Percentiles rank a stretch among this genome's conserved stretches.
Evolutionary conservation across 805 yeast species (phyloP).

Genomic region (Ogataea wickerhamii): DNA sequence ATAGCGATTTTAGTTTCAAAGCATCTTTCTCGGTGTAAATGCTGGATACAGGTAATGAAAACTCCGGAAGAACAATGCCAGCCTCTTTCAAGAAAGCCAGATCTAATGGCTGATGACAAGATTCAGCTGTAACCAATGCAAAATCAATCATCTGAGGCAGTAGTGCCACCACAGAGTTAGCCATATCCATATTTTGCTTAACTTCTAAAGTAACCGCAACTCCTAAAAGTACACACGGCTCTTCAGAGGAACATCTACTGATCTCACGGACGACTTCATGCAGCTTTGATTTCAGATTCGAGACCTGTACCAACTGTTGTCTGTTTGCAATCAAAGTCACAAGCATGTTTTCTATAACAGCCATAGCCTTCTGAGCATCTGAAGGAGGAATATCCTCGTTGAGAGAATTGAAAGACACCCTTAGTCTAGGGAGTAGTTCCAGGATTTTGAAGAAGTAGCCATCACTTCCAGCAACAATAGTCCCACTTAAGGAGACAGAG

Average conservation of each 20-base stretch:
- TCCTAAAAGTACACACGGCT: conserved; percentile 1
- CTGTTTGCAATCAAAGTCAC: conserved; percentile 54
- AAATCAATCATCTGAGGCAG: conserved; percentile 38
- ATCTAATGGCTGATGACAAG: conserved; percentile 7
- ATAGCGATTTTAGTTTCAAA: conserved; percentile 21
- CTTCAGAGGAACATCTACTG: neutral
- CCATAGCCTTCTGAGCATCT: conserved; percentile 73
- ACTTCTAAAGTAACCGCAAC: conserved; percentile 3
- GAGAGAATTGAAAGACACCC: conserved; percentile 57
- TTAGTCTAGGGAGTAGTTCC: conserved; percentile 76
- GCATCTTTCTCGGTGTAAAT: conserved; percentile 16
- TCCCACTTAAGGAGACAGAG: conserved; percentile 41
- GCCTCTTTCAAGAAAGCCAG: conserved; percentile 24
- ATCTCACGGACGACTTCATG: conserved; percentile 6
- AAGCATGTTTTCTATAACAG: conserved; percentile 69
- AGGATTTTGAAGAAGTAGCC: conserved; percentile 63
- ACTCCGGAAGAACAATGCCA: conserved; percentile 18
- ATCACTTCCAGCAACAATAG: conserved; percentile 41
- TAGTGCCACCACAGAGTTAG: conserved; percentile 23
- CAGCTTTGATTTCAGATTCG: conserved; percentile 10
- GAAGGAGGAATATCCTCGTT: conserved; percentile 72
- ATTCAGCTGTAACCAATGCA: conserved; percentile 22
- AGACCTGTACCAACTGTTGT: conserved; percentile 40
- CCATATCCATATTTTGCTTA: neutral
- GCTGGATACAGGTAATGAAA: conserved; percentile 3